Evolutionary conservation across 2,329 filamentous ascomycete genomes (phyloP).

Genomic region (Emergomyces africanus): DNA sequence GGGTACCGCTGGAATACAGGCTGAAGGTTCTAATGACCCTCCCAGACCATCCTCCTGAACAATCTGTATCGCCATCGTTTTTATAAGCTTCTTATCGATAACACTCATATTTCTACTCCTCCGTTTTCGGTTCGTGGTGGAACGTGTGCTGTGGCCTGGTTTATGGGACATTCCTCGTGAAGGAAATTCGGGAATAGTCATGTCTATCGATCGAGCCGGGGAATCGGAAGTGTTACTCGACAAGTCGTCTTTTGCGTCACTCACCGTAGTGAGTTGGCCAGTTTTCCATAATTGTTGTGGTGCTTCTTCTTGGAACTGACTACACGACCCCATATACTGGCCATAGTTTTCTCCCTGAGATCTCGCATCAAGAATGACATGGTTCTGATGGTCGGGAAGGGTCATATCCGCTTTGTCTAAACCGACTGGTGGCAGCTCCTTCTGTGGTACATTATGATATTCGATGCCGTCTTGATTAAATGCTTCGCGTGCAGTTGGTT

Average conservation of each 20-base stretch:
- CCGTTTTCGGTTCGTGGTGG: slow-evolving; percentile 22
- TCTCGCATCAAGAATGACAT: background rate
- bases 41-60: slow-evolving; percentile 33
- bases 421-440: background rate
- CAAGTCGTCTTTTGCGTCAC: background rate
- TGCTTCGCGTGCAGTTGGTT: background rate
- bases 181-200: background rate
- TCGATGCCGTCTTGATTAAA: background rate
- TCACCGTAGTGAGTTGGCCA: background rate
- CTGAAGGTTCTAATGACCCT: slow-evolving; percentile 26
- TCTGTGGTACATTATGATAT: background rate
- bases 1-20: slow-evolving; percentile 29
- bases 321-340: background rate
- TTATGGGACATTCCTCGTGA: background rate
- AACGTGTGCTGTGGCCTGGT: background rate
- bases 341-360: background rate
- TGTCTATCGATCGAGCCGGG: background rate
- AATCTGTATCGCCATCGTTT: slow-evolving; percentile 27
- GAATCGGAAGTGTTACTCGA: background rate
- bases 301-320: background rate
- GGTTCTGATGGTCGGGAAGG: background rate
- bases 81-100: slow-evolving; percentile 16
- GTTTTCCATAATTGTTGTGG: background rate
- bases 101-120: slow-evolving; percentile 18
- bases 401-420: background rate